Evolutionary conservation across 1,284 basidiomycete genomes (phyloP).

Genomic region (Xanthoconium separans): DNA sequence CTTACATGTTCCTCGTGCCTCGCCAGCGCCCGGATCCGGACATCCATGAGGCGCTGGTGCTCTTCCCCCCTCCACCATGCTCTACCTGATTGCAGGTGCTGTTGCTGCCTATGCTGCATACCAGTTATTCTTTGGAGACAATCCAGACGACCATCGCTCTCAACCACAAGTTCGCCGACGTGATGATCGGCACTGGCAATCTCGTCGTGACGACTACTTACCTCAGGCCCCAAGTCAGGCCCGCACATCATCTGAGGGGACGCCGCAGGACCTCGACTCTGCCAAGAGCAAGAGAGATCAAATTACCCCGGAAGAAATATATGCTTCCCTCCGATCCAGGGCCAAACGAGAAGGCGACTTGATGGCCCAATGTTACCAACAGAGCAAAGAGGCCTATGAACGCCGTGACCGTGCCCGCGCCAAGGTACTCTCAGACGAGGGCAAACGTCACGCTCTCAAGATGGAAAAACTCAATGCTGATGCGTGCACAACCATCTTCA

Average conservation of each 20-base stretch:
- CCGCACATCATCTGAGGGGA: no score
- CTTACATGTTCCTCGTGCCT: neutral
- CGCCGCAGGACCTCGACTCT: neutral
- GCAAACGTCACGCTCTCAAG: conserved; percentile 73
- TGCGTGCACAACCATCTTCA: conserved; percentile 87
- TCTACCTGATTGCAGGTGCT: conserved; percentile 15
- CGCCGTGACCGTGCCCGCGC: conserved; percentile 74
- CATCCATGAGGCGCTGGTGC: neutral
- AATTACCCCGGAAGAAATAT: conserved; percentile 40
- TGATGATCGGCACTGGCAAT: conserved; percentile 1
- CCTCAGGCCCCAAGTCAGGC: no score
- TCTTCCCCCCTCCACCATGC: conserved; percentile 5
- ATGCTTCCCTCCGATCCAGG: conserved; percentile 62
- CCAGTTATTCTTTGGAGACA: conserved; percentile 7
- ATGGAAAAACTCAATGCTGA: conserved; percentile 81
- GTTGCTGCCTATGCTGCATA: conserved; percentile 9
- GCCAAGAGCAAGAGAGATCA: no score
- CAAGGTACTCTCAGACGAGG: conserved; percentile 82
- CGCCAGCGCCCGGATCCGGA: no score
- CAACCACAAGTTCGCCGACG: conserved; percentile 1
- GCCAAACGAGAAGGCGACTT: conserved; percentile 72
- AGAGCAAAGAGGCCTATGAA: conserved; percentile 66
- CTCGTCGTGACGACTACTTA: neutral
- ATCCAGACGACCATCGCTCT: conserved; percentile 10
- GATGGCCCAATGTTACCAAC: conserved; percentile 66